Evolutionary conservation across 768 basidiomycete species (phyloP).

Genomic region (Mycena capillaripes): DNA sequence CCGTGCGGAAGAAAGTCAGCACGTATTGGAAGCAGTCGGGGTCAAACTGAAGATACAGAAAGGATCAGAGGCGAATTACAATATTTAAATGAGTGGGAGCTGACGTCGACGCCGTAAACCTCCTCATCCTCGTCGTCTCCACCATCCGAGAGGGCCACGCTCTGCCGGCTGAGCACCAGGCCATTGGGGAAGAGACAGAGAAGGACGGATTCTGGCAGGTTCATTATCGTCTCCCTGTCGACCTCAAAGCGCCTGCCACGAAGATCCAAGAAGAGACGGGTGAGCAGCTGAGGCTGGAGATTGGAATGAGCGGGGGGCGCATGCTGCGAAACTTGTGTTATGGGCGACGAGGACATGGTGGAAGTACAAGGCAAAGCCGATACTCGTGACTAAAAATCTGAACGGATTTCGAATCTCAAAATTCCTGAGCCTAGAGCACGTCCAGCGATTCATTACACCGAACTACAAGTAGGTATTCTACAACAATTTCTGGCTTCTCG

Average conservation of each 20-base stretch:
- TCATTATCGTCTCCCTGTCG: constrained; percentile 98
- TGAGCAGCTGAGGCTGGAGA: constrained; percentile 89
- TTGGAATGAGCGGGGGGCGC: constrained; percentile 77
- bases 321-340: constrained; percentile 73
- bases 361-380: constrained; percentile 37
- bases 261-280: constrained; percentile 91
- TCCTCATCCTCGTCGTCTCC: constrained; percentile 91
- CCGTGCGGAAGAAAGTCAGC: constrained; percentile 90
- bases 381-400: background rate
- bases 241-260: constrained; percentile 93
- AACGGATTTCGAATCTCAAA: no score
- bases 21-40: constrained; percentile 97
- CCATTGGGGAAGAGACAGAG: constrained; percentile 98
- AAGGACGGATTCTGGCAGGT: constrained; percentile 96
- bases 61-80: constrained; percentile 5
- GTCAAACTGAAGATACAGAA: constrained; percentile 79
- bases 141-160: constrained; percentile 79
- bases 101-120: constrained; percentile 95
- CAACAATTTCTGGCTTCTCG: no score
- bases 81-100: constrained; percentile 44
- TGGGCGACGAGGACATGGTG: constrained; percentile 63
- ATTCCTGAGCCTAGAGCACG: no score
- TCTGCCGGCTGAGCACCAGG: constrained; percentile 91
- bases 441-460: no score
- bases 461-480: no score